These are phyloP conservation scores for Emiliania huxleyi DNA, from an alignment of 78 protist species.

Conservation along the genomic window DNA sequence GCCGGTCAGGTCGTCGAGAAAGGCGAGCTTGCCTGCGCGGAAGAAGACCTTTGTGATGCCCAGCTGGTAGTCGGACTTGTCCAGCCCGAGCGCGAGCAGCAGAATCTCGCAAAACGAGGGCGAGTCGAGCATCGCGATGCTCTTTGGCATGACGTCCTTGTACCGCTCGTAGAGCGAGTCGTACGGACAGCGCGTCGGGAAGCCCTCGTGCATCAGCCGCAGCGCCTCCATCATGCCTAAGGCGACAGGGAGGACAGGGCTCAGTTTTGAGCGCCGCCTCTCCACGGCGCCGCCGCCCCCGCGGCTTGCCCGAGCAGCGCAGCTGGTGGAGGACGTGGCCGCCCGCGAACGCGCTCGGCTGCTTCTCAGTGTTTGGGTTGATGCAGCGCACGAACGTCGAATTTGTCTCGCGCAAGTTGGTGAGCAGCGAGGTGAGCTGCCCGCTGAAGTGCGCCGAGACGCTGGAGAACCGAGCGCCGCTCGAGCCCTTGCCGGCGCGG, in stretches of 20 bases:
- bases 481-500: background rate
- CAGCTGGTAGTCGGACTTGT: constrained; percentile 1
- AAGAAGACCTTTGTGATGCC: constrained; percentile 33
- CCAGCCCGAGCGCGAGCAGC: constrained; percentile 8
- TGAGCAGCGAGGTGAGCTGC: background rate
- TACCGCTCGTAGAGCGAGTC: constrained; percentile 25
- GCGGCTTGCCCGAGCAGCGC: constrained; percentile 43
- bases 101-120: constrained; percentile 35
- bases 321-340: constrained; percentile 35
- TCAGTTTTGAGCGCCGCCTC: no score
- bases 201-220: constrained; percentile 31
- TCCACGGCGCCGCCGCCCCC: no score
- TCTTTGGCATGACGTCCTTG: constrained; percentile 4
- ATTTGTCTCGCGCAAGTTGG: background rate
- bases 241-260: no score
- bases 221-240: constrained; percentile 38
- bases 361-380: constrained; percentile 27
- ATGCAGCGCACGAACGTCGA: constrained; percentile 46
- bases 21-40: constrained; percentile 28
- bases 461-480: background rate
- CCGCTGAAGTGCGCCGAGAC: background rate
- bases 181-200: constrained; percentile 34
- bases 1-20: background rate
- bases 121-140: background rate
- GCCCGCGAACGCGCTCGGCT: background rate